Evolutionary conservation across 2,329 filamentous ascomycete genomes (phyloP).

Genomic region (Ceratocystis lukuohia): DNA sequence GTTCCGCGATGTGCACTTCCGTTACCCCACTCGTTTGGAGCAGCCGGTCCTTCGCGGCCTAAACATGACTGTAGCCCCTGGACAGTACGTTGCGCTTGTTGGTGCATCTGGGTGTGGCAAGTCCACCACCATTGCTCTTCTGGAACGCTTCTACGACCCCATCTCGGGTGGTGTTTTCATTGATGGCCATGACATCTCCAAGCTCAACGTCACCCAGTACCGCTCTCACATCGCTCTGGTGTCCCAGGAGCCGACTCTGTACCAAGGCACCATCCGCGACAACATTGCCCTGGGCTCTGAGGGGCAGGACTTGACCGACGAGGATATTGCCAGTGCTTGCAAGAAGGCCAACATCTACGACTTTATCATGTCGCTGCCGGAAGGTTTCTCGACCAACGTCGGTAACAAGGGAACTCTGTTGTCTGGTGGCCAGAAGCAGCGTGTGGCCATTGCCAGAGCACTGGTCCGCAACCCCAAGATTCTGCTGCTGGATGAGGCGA

Average conservation of each 20-base stretch:
- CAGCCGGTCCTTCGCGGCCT: constrained; percentile 84
- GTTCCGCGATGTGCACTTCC: constrained; percentile 85
- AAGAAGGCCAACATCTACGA: constrained; percentile 87
- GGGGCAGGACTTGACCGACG: constrained; percentile 51
- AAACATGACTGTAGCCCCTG: constrained; percentile 58
- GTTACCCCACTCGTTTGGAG: constrained; percentile 81
- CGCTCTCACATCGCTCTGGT: constrained; percentile 74
- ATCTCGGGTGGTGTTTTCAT: constrained; percentile 66
- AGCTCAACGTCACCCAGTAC: constrained; percentile 75
- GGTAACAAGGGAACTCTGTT: constrained; percentile 77
- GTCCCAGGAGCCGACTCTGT: constrained; percentile 86
- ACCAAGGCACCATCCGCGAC: constrained; percentile 80
- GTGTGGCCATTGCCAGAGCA: constrained; percentile 83
- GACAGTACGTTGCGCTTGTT: constrained; percentile 77
- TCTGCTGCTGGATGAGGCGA: constrained; percentile 70
- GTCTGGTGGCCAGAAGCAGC: constrained; percentile 87
- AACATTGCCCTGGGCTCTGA: constrained; percentile 74
- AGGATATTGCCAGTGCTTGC: constrained; percentile 63
- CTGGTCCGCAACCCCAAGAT: constrained; percentile 84
- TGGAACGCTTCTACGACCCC: constrained; percentile 92
- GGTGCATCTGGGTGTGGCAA: constrained; percentile 94
- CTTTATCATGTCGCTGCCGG: constrained; percentile 73
- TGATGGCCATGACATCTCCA: constrained; percentile 69
- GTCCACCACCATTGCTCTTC: constrained; percentile 77
- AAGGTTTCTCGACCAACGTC: constrained; percentile 74